Percentiles rank a stretch among this genome's conserved stretches.
Conservation (phyloP, 2,329 filamentous ascomycete species). For the Tolypocladium guangdongense region DNA sequence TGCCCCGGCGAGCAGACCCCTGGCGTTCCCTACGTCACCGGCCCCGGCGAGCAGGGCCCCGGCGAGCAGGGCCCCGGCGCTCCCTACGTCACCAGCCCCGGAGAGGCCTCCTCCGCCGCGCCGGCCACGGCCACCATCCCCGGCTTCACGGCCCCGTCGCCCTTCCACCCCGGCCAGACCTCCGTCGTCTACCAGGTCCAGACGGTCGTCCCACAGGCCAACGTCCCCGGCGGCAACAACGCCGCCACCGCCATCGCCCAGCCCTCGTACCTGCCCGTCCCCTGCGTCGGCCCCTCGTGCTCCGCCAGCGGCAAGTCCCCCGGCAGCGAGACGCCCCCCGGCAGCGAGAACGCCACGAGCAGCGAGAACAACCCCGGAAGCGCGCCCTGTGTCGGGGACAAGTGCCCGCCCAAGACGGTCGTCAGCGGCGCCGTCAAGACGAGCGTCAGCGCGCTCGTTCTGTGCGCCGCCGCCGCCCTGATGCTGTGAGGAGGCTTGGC, state of each 20-base stretch:
- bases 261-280: not conserved
- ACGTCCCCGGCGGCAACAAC: conserved; percentile 1
- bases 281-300: conserved; percentile 1
- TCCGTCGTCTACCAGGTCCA: not conserved
- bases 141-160: not conserved
- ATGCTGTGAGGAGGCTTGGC: conserved; percentile 7
- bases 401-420: conserved; percentile 1
- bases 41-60: not conserved
- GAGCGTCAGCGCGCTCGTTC: conserved; percentile 9
- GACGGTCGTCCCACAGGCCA: conserved; percentile 1
- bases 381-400: conserved; percentile 5
- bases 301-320: no score
- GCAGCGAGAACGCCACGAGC: no score
- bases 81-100: not conserved
- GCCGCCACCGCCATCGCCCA: not conserved
- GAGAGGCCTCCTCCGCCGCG: not conserved
- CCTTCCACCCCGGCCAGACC: not conserved
- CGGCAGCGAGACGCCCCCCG: not conserved
- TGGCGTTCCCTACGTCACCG: not conserved
- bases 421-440: conserved; percentile 9
- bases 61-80: no score
- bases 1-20: conserved; percentile 5
- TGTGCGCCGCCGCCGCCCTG: conserved; percentile 9
- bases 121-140: not conserved
- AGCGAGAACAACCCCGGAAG: not conserved